Conservation (phyloP, 345 rosid genomes). For the Arabidopsis thaliana region TAIR10.1 NC_003074.8:2640001-2640500, state of each 20-base stretch:
- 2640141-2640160: conserved; percentile 58
- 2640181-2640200: conserved; percentile 83
- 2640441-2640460: conserved; percentile 73
- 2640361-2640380: conserved; percentile 87
- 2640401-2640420: conserved; percentile 90
- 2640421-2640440: conserved; percentile 93
- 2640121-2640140: conserved; percentile 76
- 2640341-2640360: conserved; percentile 92
- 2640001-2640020: conserved; percentile 70
- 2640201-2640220: conserved; percentile 62
- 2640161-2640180: conserved; percentile 66
- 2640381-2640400: conserved; percentile 62
- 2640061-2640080: conserved; percentile 85
- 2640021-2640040: conserved; percentile 82
- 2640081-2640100: conserved; percentile 70
- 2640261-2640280: conserved; percentile 91
- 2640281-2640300: conserved; percentile 55
- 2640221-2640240: conserved; percentile 77
- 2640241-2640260: conserved; percentile 82
- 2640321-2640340: conserved; percentile 94
- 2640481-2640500: conserved; percentile 78
- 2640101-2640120: conserved; percentile 62
- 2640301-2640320: conserved; percentile 72
- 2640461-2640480: conserved; percentile 77
- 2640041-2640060: conserved; percentile 59